phyloP scores from a whole-genome alignment of 345 rosid genomes.

The Combretum micranthum region DNA sequence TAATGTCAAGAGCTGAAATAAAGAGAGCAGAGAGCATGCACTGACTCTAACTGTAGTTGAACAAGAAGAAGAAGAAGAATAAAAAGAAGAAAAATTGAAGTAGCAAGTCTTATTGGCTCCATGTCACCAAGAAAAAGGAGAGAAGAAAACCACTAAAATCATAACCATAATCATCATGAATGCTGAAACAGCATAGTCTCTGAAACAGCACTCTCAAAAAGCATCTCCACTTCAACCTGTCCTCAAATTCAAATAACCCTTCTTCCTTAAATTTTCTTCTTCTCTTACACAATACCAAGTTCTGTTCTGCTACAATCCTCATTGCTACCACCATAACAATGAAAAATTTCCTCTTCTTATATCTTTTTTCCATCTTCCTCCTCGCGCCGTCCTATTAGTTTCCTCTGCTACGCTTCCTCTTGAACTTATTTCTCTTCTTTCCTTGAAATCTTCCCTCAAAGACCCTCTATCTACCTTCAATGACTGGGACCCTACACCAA shows the following conservation, averaged over 20 bases:
- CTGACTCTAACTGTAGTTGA: too few relatives aligned
- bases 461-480: constrained; percentile 45
- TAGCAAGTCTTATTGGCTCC: too few relatives aligned
- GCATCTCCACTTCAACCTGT: constrained; percentile 1
- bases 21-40: not conserved
- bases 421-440: constrained; percentile 56
- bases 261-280: not conserved
- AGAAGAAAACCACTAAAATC: constrained; percentile 16
- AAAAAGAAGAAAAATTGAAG: too few relatives aligned
- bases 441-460: constrained; percentile 56
- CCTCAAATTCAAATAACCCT: constrained; percentile 10
- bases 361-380: constrained; percentile 19
- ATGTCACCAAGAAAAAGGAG: constrained; percentile 21
- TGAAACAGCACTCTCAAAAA: constrained; percentile 40
- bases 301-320: constrained; percentile 1
- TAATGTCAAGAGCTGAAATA: not conserved
- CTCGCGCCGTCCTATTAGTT: constrained; percentile 14
- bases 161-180: constrained; percentile 37
- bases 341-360: constrained; percentile 35
- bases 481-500: constrained; percentile 47
- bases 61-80: too few relatives aligned
- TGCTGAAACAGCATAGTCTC: not conserved
- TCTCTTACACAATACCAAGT: not conserved
- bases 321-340: constrained; percentile 29
- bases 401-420: constrained; percentile 29